A percentile compares a stretch with the other conserved stretches of the same genome.
These are phyloP conservation scores for Aechmea fasciata DNA, from an alignment of 176 grass and related monocot species.

Conservation along the genomic window DNA sequence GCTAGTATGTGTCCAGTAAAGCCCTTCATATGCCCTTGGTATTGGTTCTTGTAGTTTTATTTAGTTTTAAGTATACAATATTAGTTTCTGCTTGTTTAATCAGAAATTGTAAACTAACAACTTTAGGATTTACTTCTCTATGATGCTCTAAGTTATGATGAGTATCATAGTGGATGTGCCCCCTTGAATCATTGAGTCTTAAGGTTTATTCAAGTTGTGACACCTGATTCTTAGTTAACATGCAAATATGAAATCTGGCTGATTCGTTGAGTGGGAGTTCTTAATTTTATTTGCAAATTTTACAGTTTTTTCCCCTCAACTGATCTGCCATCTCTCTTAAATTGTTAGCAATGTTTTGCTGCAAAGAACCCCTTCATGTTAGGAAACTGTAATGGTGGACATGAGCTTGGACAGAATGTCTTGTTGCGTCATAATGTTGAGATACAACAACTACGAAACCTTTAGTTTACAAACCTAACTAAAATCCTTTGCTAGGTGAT, in stretches of 20 bases:
- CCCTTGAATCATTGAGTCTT: not conserved
- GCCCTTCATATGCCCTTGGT: constrained; percentile 21
- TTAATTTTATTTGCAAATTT: not conserved
- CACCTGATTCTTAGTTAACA: not conserved
- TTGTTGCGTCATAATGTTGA: too few species aligned
- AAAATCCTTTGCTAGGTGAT: too few species aligned
- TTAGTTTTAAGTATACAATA: not conserved
- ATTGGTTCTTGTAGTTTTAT: not conserved
- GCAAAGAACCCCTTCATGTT: too few species aligned
- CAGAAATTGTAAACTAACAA: not conserved
- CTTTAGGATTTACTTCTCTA: not conserved
- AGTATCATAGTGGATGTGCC: not conserved
- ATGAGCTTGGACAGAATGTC: too few species aligned
- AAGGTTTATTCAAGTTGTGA: not conserved
- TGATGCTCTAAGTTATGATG: not conserved
- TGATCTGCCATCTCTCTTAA: too few species aligned
- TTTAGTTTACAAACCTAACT: too few species aligned
- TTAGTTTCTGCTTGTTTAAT: not conserved
- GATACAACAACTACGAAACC: too few species aligned
- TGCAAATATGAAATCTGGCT: not conserved
- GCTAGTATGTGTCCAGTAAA: constrained; percentile 20
- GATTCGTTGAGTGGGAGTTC: not conserved
- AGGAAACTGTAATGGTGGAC: too few species aligned
- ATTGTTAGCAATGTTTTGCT: too few species aligned
- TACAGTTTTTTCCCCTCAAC: not conserved